Conservation (phyloP, 805 yeast genomes). For the Grigorovia humatica region DNA sequence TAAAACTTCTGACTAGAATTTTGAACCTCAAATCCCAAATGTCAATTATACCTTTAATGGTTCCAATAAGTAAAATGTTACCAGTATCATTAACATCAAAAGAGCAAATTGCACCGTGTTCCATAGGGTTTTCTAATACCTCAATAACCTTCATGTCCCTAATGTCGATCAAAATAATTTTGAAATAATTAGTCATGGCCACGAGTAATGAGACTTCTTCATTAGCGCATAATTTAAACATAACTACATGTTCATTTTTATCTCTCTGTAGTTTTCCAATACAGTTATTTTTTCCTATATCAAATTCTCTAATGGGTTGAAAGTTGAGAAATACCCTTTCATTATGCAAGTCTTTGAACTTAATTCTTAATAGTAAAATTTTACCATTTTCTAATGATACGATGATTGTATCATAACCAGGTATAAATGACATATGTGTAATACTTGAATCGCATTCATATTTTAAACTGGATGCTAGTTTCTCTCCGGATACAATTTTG, state of each 20-base stretch:
- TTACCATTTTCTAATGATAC: slow-evolving; percentile 35
- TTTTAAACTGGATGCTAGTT: slow-evolving; percentile 38
- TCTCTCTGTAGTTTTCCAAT: not conserved
- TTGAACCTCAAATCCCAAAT: slow-evolving; percentile 76
- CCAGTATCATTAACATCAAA: slow-evolving; percentile 44
- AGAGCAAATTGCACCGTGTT: slow-evolving; percentile 56
- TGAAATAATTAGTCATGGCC: slow-evolving; percentile 43
- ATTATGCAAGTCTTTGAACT: slow-evolving; percentile 15
- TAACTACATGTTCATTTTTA: slow-evolving; percentile 27
- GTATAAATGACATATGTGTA: slow-evolving; percentile 40
- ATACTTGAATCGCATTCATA: slow-evolving; percentile 42
- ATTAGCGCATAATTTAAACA: slow-evolving; percentile 32
- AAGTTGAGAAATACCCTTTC: slow-evolving; percentile 1
- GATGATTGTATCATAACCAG: slow-evolving; percentile 47
- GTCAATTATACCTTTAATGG: slow-evolving; percentile 60
- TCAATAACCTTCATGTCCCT: slow-evolving; percentile 39
- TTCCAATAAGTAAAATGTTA: slow-evolving; percentile 66
- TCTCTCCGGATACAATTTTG: slow-evolving; percentile 52
- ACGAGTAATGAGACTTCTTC: slow-evolving; percentile 36
- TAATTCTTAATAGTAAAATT: slow-evolving; percentile 30
- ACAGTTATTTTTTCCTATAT: slow-evolving; percentile 4
- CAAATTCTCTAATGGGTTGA: slow-evolving; percentile 16
- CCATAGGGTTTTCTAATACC: slow-evolving; percentile 41
- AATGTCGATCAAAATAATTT: slow-evolving; percentile 46
- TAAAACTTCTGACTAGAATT: slow-evolving; percentile 50